Evolutionary conservation across 1,284 basidiomycete species (phyloP).

Genomic region (Termitomyces sp.): DNA sequence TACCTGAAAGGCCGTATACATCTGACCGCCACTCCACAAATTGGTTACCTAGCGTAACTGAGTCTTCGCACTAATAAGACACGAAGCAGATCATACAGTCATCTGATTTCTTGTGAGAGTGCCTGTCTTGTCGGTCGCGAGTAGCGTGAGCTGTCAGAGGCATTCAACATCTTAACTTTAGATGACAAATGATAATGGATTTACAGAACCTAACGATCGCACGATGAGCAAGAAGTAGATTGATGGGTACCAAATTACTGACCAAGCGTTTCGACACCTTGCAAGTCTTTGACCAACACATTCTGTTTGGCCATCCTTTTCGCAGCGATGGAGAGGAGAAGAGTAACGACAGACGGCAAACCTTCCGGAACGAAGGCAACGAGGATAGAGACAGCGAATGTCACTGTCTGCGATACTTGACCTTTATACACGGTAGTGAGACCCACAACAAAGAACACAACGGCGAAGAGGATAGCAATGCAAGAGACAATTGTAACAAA

Average conservation of each 20-base stretch:
- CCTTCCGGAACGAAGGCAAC: conserved; percentile 73
- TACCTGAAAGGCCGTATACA: conserved; percentile 61
- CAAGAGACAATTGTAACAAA: conserved; percentile 58
- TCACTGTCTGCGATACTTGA: conserved; percentile 54
- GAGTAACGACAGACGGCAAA: conserved; percentile 65
- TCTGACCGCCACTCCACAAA: conserved; percentile 54
- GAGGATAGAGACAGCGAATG: conserved; percentile 65
- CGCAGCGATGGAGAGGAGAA: conserved; percentile 66
- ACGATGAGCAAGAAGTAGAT: conserved; percentile 1
- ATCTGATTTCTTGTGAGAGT: conserved; percentile 72
- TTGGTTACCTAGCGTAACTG: conserved; percentile 45
- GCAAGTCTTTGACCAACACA: conserved; percentile 65
- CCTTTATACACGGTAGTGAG: conserved; percentile 64
- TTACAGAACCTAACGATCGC: conserved; percentile 28
- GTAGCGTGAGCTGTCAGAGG: conserved; percentile 47
- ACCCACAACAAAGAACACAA: conserved; percentile 63
- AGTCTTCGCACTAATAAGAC: neutral
- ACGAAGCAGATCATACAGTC: conserved; percentile 40
- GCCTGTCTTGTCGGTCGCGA: conserved; percentile 74
- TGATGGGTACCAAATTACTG: conserved; percentile 12
- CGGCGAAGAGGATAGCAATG: conserved; percentile 57
- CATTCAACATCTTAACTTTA: conserved; percentile 4
- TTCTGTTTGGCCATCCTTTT: conserved; percentile 70
- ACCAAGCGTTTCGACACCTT: conserved; percentile 69
- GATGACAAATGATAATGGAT: conserved; percentile 6